Evolutionary conservation across 345 rosid genomes (phyloP), one percentile per base, ranked within the genome.

Genomic region (Sapria himalayana): DNA sequence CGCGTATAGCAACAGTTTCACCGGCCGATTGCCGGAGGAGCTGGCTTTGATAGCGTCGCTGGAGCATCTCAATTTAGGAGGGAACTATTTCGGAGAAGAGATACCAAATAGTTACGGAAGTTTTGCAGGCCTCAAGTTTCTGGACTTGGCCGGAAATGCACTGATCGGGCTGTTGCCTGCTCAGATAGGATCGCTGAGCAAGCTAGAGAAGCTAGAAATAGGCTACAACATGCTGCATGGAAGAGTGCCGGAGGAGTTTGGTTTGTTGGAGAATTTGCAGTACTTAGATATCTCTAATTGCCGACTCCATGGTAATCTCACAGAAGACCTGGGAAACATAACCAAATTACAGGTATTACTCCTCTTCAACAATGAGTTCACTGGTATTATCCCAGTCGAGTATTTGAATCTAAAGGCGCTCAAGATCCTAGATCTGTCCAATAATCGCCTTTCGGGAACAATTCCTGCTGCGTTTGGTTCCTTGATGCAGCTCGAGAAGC

Each of bases 31-130:
- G 2, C 93, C 95, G 4, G 16, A 15, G 4, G 98, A 76, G 9
- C 44, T 79, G n/a, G 23, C 54, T 19, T 43, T 37, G 21, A 61
- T 84, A 17, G 76, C 54, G 51, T 71, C 43, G 55, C 54, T 89
- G 39, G 86, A 89, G 67, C 61, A 60, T 52, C 81, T 89, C 54
- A 89, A 84, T 59, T 72, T 89, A n/a, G 91, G 95, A 0, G 98
- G 98, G 13, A 82, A 92, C 71, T 89, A 72, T 73, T 89, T 89
- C 37, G 63, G 59, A 36, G 98, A 79, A 24, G 75, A 50, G 41
- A 84, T 89, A 43, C 95, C 98, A 1, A 16, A 45, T 0, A 61
- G 37, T 11, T 89, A 79, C 14, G 84, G 86, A 41, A 68, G 54
- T 29, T 62, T 84, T 31, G 57, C 57, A 1, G 64, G 64, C 41